Base-by-base conservation (phyloP, 129 eudicot species). In the Artemisia tridentata region DNA sequence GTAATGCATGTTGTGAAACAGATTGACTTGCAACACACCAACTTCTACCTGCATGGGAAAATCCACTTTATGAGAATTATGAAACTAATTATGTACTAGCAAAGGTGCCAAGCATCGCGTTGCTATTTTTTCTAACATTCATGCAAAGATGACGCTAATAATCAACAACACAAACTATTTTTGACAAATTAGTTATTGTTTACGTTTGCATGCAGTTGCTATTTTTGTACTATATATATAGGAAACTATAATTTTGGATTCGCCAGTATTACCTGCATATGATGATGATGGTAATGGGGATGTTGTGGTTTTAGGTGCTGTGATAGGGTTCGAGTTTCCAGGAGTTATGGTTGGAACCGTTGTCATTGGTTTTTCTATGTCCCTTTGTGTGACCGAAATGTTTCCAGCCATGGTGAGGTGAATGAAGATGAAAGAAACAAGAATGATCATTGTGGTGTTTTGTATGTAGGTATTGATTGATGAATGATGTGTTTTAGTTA, bases 21-120 rank as follows among this genome's bases (percentile, higher is more conserved):
- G 92, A 76, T 67, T 73, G 86, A 75, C 82, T 93, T 2, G 98
- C 95, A 47, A 93, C 85, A 45, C 98, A 93, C 98, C 98, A 93
- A 66, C 91, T 90, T 8, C 84, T 67, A 58, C 88, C 79, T 1
- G 45, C 45, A 38, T 38, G 45, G 45, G 8, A 7, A 6, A 38
- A 38, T 6, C 45, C 45, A 38, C 10, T 38, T 38, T 38, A 38
- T 38, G 45, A 34, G 9, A 38, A 38, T 38, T 6, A 38, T 38
- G 9, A 0, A 38, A 38, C 45, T 38, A 38, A 38, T 6, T 38
- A 6, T 38, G 45, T 38, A 38, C 45, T 38, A 7, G 10, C 45
- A 38, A 38, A 38, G 45, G 2, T 38, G 9, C 7, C 45, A 38
- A 38, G 10, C 7, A 6, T 38, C 8, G 10, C 8, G 45, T 38